Conservation (phyloP, 306 rosid species). For the Lathyrus tuberosus region DNA sequence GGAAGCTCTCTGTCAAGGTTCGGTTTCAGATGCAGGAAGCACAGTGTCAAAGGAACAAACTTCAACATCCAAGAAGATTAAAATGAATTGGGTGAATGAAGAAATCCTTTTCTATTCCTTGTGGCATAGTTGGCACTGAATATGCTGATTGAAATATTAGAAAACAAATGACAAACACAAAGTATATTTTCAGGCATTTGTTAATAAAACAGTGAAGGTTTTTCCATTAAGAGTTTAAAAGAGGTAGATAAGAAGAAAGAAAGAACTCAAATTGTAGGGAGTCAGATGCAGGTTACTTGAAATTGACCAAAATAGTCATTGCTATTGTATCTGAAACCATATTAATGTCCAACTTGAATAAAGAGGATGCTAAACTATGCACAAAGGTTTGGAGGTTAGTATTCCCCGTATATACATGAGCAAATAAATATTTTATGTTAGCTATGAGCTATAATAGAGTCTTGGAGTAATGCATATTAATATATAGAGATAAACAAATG, state of each 20-base stretch:
- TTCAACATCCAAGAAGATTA: too few species aligned
- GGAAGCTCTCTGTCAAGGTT: too few species aligned
- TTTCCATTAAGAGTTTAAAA: slow-evolving; percentile 5
- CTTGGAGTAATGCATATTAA: background rate
- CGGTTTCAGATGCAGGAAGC: too few species aligned
- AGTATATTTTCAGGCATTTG: slow-evolving; percentile 28
- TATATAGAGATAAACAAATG: slow-evolving; percentile 17
- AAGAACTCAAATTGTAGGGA: slow-evolving; percentile 1
- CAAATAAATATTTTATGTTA: too few species aligned
- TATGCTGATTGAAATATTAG: slow-evolving; percentile 6
- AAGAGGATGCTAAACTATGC: slow-evolving; percentile 16
- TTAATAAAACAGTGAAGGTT: background rate
- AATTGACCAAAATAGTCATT: slow-evolving; percentile 8
- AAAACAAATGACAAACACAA: background rate
- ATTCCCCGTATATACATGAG: too few species aligned
- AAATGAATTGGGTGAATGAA: background rate
- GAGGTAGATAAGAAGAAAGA: slow-evolving; percentile 18
- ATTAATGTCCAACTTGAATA: background rate
- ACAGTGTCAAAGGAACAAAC: too few species aligned
- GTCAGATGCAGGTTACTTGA: slow-evolving; percentile 1
- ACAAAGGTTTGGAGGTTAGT: too few species aligned
- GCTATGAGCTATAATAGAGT: background rate
- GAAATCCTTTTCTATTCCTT: slow-evolving; percentile 13
- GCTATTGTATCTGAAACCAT: background rate
- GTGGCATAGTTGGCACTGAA: background rate